Evolutionary conservation across 768 basidiomycete species (phyloP).

Genomic region (Amanita muscaria): DNA sequence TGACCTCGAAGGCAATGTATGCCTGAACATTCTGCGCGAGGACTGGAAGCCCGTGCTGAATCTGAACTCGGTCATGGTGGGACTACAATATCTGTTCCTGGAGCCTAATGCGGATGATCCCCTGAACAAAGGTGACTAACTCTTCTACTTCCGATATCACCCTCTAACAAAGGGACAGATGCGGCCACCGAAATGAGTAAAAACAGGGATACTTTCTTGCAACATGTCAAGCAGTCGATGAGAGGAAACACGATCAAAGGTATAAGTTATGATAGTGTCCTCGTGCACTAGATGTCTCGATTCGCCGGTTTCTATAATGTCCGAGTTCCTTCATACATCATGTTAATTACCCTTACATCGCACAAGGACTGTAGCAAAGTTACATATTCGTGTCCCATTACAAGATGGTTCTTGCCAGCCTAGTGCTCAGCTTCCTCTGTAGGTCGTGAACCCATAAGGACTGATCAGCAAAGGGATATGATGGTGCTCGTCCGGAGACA

Average conservation of each 20-base stretch:
- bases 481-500: slow-evolving; percentile 71
- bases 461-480: slow-evolving; percentile 90
- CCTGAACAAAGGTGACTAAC: slow-evolving; percentile 81
- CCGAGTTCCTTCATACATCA: too few relatives aligned
- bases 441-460: slow-evolving; percentile 88
- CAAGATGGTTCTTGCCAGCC: slow-evolving; percentile 4
- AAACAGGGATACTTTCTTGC: slow-evolving; percentile 74
- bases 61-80: slow-evolving; percentile 96
- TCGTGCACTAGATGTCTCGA: slow-evolving; percentile 18
- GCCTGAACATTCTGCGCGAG: slow-evolving; percentile 95
- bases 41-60: slow-evolving; percentile 99
- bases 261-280: slow-evolving; percentile 71
- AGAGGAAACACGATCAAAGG: slow-evolving; percentile 72
- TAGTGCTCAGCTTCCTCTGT: slow-evolving; percentile 66
- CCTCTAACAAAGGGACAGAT: slow-evolving; percentile 42
- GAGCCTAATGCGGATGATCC: slow-evolving; percentile 99
- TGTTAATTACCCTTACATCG: too few relatives aligned
- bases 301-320: slow-evolving; percentile 7
- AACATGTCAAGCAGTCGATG: slow-evolving; percentile 86
- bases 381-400: too few relatives aligned
- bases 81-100: slow-evolving; percentile 94
- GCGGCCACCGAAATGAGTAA: slow-evolving; percentile 91
- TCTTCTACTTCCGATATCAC: neutral
- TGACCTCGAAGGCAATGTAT: slow-evolving; percentile 96
- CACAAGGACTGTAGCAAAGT: too few relatives aligned